A percentile compares a stretch with the other conserved stretches of the same genome.
These are phyloP conservation scores for Macrocystidia cucumis DNA, from an alignment of 1,284 basidiomycete species.

Conservation along the genomic window DNA sequence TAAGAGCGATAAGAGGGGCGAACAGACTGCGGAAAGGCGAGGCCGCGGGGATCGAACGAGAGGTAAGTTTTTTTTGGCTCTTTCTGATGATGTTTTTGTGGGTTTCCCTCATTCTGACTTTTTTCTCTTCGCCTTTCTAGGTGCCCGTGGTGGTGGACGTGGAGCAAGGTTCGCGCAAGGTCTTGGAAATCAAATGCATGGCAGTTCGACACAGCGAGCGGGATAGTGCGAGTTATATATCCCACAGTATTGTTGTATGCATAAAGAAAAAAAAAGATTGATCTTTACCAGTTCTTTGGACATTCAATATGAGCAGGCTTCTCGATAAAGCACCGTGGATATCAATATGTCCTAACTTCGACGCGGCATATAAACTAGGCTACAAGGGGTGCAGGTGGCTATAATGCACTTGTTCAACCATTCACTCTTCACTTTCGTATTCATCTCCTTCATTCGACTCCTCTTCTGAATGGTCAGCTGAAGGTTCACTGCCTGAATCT, in stretches of 20 bases:
- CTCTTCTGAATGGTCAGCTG: no score
- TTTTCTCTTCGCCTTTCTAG: constrained; percentile 19
- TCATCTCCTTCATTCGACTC: constrained; percentile 19
- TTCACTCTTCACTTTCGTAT: constrained; percentile 11
- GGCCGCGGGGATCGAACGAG: constrained; percentile 61
- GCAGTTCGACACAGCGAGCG: constrained; percentile 20
- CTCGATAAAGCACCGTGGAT: no score
- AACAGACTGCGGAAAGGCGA: constrained; percentile 66
- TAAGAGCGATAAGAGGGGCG: constrained; percentile 74
- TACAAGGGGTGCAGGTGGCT: no score
- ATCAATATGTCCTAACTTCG: no score
- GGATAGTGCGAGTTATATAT: constrained; percentile 10
- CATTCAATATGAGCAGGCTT: no score
- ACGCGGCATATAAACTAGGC: no score
- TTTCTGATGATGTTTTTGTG: neutral
- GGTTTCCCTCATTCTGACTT: constrained; percentile 1
- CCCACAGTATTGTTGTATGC: no score
- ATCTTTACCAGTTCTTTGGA: no score
- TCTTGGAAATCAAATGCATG: constrained; percentile 71
- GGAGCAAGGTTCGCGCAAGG: constrained; percentile 75
- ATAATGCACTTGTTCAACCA: no score
- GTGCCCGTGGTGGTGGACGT: constrained; percentile 55
- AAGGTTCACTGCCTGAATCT: no score
- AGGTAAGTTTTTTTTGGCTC: constrained; percentile 45
- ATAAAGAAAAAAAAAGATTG: no score